Conservation (phyloP, 768 basidiomycete species). For the Gautieria morchelliformis region DNA sequence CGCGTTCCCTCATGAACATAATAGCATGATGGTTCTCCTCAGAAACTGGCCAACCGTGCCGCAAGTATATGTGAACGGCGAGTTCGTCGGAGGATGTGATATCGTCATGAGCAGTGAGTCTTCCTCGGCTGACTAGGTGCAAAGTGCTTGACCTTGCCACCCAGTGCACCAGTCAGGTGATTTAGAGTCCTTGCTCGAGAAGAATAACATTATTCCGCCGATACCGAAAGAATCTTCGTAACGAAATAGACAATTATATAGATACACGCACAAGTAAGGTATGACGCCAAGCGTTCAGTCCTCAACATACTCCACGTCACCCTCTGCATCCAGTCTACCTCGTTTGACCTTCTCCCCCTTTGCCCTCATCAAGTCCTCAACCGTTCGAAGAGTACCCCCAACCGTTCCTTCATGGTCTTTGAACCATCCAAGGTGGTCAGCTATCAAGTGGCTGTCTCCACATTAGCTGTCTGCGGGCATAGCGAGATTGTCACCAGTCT, state of each 20-base stretch:
- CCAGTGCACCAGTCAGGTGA: slow-evolving; percentile 96
- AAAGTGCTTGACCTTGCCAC: neutral
- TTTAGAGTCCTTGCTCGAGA: slow-evolving; percentile 70
- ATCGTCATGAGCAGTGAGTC: slow-evolving; percentile 82
- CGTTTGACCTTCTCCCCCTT: slow-evolving; percentile 69
- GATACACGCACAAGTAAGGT: neutral
- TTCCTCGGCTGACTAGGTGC: neutral
- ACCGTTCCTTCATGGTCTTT: slow-evolving; percentile 56
- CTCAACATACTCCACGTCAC: slow-evolving; percentile 43
- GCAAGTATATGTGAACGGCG: slow-evolving; percentile 88
- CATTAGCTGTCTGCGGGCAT: neutral
- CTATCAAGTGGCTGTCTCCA: slow-evolving; percentile 64
- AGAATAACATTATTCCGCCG: slow-evolving; percentile 60
- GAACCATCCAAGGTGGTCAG: slow-evolving; percentile 91
- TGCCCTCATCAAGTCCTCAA: slow-evolving; percentile 73
- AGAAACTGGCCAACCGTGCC: slow-evolving; percentile 99
- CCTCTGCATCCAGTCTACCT: slow-evolving; percentile 38
- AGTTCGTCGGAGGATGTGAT: slow-evolving; percentile 96
- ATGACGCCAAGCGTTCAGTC: neutral
- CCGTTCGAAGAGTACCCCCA: slow-evolving; percentile 60
- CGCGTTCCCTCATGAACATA: neutral
- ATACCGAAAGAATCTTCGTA: slow-evolving; percentile 14
- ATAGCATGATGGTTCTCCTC: neutral
- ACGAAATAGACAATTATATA: neutral
- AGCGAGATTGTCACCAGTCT: slow-evolving; percentile 6